Evolutionary conservation across 352 stramenopile species (phyloP).

Genomic region (Globisporangium cederbergense): DNA sequence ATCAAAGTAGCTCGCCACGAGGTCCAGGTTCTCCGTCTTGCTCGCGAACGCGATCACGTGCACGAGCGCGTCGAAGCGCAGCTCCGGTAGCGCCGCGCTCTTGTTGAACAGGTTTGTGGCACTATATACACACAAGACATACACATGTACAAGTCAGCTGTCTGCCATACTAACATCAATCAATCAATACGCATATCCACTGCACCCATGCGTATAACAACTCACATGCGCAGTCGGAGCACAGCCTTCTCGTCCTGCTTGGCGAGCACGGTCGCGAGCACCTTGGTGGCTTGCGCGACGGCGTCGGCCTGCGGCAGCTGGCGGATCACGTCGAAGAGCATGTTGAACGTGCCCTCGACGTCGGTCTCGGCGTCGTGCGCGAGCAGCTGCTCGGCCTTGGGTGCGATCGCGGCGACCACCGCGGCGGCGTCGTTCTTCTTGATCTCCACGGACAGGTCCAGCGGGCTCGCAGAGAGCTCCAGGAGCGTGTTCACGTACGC

Average conservation of each 20-base stretch:
- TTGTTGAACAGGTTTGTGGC: slow-evolving; percentile 77
- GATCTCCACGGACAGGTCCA: slow-evolving; percentile 54
- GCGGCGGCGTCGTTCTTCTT: slow-evolving; percentile 59
- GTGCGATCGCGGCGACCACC: slow-evolving; percentile 42
- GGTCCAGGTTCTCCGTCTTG: slow-evolving; percentile 51
- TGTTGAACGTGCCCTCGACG: slow-evolving; percentile 67
- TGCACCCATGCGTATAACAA: slow-evolving; percentile 9
- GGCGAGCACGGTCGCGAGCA: slow-evolving; percentile 46
- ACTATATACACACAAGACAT: slow-evolving; percentile 20
- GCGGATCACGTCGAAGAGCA: slow-evolving; percentile 61
- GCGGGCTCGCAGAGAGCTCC: slow-evolving; percentile 24
- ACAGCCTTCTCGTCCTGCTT: slow-evolving; percentile 54
- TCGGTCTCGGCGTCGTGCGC: slow-evolving; percentile 71
- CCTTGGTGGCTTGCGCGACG: slow-evolving; percentile 31
- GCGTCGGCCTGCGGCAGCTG: slow-evolving; percentile 30
- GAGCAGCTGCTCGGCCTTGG: slow-evolving; percentile 58
- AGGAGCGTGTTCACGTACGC: slow-evolving; percentile 81
- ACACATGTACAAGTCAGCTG: slow-evolving; percentile 1
- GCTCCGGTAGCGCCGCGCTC: slow-evolving; percentile 42
- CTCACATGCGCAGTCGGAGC: slow-evolving; percentile 70
- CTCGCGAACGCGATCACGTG: slow-evolving; percentile 54
- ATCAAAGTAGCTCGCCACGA: slow-evolving; percentile 71
- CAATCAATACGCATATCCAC: not conserved
- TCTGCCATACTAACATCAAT: not conserved
- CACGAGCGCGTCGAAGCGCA: slow-evolving; percentile 71